These are phyloP conservation scores for Phytophthora boehmeriae DNA, from an alignment of 352 stramenopile species.

Conservation along the genomic window DNA sequence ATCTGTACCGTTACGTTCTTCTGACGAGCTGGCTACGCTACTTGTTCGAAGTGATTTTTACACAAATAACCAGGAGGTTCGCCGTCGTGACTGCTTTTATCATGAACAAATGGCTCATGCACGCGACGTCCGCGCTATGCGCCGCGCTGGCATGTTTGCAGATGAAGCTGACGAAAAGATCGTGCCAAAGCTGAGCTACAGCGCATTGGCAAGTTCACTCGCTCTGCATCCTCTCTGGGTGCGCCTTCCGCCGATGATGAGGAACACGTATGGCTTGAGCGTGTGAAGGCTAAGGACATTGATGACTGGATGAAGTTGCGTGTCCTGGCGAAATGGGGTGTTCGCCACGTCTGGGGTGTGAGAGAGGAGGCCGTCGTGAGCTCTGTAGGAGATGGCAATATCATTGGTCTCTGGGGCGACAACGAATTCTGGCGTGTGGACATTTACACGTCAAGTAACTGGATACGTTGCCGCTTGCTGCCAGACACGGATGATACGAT, in stretches of 20 bases:
- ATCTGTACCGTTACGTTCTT: constrained; percentile 65
- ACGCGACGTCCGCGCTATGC: constrained; percentile 67
- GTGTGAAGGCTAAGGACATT: constrained; percentile 85
- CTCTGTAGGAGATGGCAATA: constrained; percentile 29
- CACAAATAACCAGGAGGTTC: constrained; percentile 78
- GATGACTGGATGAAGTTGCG: constrained; percentile 88
- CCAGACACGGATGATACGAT: constrained; percentile 80
- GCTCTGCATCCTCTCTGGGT: constrained; percentile 37
- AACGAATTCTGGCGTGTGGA: constrained; percentile 86
- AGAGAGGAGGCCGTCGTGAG: constrained; percentile 30
- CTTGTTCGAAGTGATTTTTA: constrained; percentile 67
- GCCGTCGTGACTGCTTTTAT: constrained; percentile 80
- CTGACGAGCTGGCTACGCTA: constrained; percentile 60
- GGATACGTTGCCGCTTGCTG: constrained; percentile 81
- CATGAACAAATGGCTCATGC: constrained; percentile 85
- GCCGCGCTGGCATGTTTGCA: constrained; percentile 57
- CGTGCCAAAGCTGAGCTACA: constrained; percentile 68
- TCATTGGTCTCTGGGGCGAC: constrained; percentile 47
- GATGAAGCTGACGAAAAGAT: constrained; percentile 70
- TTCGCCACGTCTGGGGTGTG: constrained; percentile 76
- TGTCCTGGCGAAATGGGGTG: constrained; percentile 78
- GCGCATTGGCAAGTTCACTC: constrained; percentile 68
- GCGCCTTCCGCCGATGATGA: constrained; percentile 36
- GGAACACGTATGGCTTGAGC: constrained; percentile 77
- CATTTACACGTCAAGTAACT: constrained; percentile 89